A percentile compares a stretch with the other conserved stretches of the same genome.
These are phyloP conservation scores for Hyphodiscus sp. DNA, from an alignment of 2,329 filamentous ascomycete species.

Conservation along the genomic window DNA sequence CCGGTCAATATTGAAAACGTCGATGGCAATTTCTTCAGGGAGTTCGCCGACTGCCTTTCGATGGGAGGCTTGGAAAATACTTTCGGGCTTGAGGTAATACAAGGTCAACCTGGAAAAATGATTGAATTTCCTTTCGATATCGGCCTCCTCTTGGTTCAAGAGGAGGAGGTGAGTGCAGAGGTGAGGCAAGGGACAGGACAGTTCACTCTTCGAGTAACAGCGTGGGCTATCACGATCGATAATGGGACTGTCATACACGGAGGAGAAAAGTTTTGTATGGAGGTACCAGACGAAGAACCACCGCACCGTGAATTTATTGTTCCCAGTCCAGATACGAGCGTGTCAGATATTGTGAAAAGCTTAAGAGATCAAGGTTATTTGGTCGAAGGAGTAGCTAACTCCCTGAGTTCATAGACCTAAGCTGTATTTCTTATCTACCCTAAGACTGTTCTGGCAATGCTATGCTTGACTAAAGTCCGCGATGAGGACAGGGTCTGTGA, in stretches of 20 bases:
- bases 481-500: background rate
- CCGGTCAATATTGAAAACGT: constrained; percentile 7
- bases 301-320: too few species aligned
- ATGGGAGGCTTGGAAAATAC: constrained; percentile 6
- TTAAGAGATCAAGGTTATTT: constrained; percentile 11
- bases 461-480: constrained; percentile 1
- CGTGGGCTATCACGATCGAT: constrained; percentile 6
- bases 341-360: constrained; percentile 5
- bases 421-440: background rate
- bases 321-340: background rate
- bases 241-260: constrained; percentile 1
- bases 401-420: background rate
- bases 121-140: constrained; percentile 14
- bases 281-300: too few species aligned
- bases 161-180: constrained; percentile 7
- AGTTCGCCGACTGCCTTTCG: constrained; percentile 11
- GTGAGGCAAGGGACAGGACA: constrained; percentile 1
- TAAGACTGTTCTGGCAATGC: too few species aligned
- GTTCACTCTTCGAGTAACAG: constrained; percentile 5
- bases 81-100: constrained; percentile 10
- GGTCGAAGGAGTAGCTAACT: background rate
- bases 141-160: constrained; percentile 8
- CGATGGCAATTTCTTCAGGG: constrained; percentile 10
- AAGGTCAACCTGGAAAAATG: constrained; percentile 10
- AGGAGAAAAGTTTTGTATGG: too few species aligned